A percentile compares a stretch with the other conserved stretches of the same genome.
Evolutionary conservation across 1,139 yeast genomes (phyloP).

Genomic region (Suzukiozyma palmioleophila): DNA sequence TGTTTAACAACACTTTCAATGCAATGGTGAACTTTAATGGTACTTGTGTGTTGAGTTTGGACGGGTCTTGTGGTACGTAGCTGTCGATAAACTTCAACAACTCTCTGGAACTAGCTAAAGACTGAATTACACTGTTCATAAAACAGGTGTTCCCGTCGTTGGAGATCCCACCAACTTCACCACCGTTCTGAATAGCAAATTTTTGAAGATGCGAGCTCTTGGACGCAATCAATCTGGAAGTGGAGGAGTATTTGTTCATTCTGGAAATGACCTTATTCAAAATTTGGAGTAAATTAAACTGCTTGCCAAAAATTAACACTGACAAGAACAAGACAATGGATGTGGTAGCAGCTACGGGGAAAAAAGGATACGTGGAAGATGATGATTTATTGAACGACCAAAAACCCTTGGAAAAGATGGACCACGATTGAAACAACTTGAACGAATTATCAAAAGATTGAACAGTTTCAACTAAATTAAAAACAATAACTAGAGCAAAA

Average conservation of each 20-base stretch:
- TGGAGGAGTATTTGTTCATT: slow-evolving; percentile 14
- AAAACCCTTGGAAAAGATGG: neutral
- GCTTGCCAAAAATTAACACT: neutral
- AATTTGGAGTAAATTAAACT: slow-evolving; percentile 11
- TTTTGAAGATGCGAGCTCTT: slow-evolving; percentile 24
- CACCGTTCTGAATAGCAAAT: slow-evolving; percentile 53
- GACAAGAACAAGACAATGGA: neutral
- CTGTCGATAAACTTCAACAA: slow-evolving; percentile 54
- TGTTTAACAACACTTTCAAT: slow-evolving; percentile 45
- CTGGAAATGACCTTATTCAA: slow-evolving; percentile 9
- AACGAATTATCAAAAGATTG: neutral
- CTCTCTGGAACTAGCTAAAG: slow-evolving; percentile 71
- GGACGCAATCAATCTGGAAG: slow-evolving; percentile 10
- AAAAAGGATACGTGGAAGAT: neutral
- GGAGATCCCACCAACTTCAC: slow-evolving; percentile 75
- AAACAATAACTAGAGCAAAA: neutral
- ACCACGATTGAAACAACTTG: neutral
- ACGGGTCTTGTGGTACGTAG: slow-evolving; percentile 23
- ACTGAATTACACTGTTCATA: slow-evolving; percentile 86
- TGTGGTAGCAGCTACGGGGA: neutral
- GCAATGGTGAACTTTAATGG: slow-evolving; percentile 50
- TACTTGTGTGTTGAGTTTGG: slow-evolving; percentile 28
- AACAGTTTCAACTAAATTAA: neutral
- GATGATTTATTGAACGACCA: slow-evolving; percentile 1
- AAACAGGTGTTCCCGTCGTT: slow-evolving; percentile 94